These are phyloP conservation scores for Clavispora fructus DNA, from an alignment of 805 yeast genomes.

Conservation along the genomic window DNA sequence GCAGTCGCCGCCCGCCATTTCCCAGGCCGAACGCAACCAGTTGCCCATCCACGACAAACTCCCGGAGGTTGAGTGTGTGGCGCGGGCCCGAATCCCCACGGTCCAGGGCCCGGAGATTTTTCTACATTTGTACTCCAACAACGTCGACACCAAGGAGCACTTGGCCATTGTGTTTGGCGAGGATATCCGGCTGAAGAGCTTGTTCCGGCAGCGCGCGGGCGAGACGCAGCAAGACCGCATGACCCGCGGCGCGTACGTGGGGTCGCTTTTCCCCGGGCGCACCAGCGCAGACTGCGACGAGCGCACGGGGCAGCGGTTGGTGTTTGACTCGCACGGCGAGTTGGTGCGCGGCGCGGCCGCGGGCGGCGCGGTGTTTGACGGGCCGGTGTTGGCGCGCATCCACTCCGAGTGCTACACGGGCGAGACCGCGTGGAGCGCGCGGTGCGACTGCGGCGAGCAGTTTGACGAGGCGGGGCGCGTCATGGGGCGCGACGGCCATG, in stretches of 20 bases:
- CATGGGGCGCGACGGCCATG: slow-evolving; percentile 84
- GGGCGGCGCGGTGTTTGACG: slow-evolving; percentile 19
- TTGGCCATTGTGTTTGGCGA: slow-evolving; percentile 96
- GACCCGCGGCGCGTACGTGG: slow-evolving; percentile 98
- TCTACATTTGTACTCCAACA: slow-evolving; percentile 81
- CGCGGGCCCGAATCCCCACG: slow-evolving; percentile 95
- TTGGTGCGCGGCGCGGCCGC: slow-evolving; percentile 11
- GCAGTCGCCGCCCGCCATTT: slow-evolving; percentile 9
- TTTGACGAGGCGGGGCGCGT: slow-evolving; percentile 95
- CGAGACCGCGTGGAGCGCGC: slow-evolving; percentile 98
- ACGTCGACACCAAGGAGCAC: slow-evolving; percentile 88
- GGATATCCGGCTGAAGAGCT: slow-evolving; percentile 70
- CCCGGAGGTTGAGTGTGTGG: slow-evolving; percentile 81
- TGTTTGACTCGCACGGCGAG: slow-evolving; percentile 30
- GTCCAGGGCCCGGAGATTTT: slow-evolving; percentile 93
- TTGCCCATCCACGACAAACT: slow-evolving; percentile 46
- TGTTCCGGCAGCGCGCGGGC: slow-evolving; percentile 54
- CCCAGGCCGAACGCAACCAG: slow-evolving; percentile 23
- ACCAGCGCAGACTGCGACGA: slow-evolving; percentile 57
- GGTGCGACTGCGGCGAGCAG: slow-evolving; percentile 99
- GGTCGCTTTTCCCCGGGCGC: slow-evolving; percentile 86
- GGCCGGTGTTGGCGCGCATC: slow-evolving; percentile 68
- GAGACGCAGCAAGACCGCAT: slow-evolving; percentile 90
- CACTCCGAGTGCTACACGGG: slow-evolving; percentile 99
- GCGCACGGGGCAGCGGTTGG: slow-evolving; percentile 17